These are phyloP conservation scores for Ustilago lituana DNA, from an alignment of 1,284 basidiomycete species.

Conservation along the genomic window DNA sequence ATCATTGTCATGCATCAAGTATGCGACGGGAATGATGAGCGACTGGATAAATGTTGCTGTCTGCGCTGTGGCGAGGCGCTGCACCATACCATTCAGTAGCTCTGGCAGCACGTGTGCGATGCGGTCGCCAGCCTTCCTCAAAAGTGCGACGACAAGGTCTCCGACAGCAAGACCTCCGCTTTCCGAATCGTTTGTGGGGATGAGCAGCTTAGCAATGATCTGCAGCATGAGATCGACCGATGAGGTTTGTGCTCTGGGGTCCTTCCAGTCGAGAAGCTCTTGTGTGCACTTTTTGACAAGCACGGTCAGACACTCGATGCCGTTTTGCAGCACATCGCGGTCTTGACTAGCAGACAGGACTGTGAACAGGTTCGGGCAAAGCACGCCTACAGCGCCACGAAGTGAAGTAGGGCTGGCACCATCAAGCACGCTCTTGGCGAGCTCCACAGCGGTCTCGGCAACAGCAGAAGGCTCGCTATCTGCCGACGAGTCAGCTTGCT, in stretches of 20 bases:
- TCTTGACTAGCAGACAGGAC: conserved; percentile 47
- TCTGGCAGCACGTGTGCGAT: conserved; percentile 82
- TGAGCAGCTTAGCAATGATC: conserved; percentile 55
- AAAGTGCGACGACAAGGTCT: conserved; percentile 89
- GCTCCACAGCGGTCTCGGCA: conserved; percentile 74
- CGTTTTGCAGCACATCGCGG: conserved; percentile 73
- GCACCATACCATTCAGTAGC: conserved; percentile 82
- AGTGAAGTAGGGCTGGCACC: conserved; percentile 75
- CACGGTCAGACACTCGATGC: conserved; percentile 81
- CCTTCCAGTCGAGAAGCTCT: conserved; percentile 76
- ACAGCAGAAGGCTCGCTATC: conserved; percentile 36
- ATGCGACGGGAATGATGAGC: conserved; percentile 89
- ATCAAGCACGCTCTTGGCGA: conserved; percentile 75
- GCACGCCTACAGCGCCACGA: conserved; percentile 75
- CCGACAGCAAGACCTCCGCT: conserved; percentile 91
- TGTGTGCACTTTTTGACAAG: conserved; percentile 85
- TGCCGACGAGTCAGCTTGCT: conserved; percentile 3
- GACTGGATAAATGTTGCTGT: conserved; percentile 84
- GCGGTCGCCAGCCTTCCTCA: conserved; percentile 80
- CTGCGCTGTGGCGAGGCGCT: conserved; percentile 81
- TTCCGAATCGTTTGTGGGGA: conserved; percentile 51
- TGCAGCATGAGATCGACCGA: conserved; percentile 52
- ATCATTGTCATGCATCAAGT: conserved; percentile 84
- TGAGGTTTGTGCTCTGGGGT: conserved; percentile 9
- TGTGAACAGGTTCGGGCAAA: conserved; percentile 41